Conservation (phyloP, 495 filamentous ascomycete species). For the Neurospora hispaniola region DNA sequence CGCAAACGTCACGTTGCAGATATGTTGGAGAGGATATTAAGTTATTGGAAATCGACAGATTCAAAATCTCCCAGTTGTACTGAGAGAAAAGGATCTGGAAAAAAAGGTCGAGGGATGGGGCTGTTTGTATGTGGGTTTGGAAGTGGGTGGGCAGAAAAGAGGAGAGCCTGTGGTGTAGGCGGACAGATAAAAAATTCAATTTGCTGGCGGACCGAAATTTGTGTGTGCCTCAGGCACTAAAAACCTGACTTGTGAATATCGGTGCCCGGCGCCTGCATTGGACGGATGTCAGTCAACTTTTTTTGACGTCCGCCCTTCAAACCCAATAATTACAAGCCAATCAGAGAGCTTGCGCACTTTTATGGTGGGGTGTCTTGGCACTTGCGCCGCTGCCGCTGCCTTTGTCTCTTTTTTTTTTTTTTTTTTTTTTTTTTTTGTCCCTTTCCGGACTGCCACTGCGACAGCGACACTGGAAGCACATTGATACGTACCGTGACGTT, state of each 20-base stretch:
- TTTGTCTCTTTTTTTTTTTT: background rate
- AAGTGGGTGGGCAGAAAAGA: conserved; percentile 22
- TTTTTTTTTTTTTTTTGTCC: background rate
- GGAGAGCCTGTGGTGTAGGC: conserved; percentile 10
- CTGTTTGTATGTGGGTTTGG: conserved; percentile 21
- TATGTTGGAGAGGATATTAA: conserved; percentile 28
- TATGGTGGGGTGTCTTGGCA: conserved; percentile 11
- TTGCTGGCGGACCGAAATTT: conserved; percentile 18
- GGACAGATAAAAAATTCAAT: conserved; percentile 21
- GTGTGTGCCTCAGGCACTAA: conserved; percentile 21
- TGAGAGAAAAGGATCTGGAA: conserved; percentile 36
- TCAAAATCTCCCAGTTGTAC: conserved; percentile 25
- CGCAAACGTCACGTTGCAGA: conserved; percentile 28
- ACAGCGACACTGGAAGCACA: background rate
- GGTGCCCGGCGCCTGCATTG: background rate
- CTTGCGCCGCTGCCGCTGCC: background rate
- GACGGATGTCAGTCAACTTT: background rate
- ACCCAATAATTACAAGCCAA: conserved; percentile 3
- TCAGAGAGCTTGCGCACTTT: background rate
- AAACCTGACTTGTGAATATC: background rate
- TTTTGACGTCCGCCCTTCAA: conserved; percentile 6
- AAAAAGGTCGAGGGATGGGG: conserved; percentile 10
- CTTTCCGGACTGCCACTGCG: background rate
- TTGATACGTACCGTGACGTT: background rate
- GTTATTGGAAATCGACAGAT: conserved; percentile 29